These are phyloP conservation scores for Cicer arietinum DNA, from an alignment of 306 rosid species.

Conservation along the genomic window DNA sequence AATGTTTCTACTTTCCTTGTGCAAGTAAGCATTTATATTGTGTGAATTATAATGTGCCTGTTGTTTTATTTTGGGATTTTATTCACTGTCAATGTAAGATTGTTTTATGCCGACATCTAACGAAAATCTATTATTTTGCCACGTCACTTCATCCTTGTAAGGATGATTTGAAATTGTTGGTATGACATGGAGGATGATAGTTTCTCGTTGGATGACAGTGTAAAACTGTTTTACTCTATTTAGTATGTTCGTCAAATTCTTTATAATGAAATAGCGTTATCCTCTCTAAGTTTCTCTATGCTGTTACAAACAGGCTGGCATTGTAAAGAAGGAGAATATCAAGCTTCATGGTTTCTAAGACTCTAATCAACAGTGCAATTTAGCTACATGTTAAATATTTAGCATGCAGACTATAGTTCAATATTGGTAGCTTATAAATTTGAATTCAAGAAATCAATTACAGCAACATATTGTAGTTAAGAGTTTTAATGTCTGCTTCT, in stretches of 20 bases:
- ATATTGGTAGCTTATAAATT: conserved; percentile 41
- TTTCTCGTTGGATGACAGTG: too few species aligned
- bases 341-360: conserved; percentile 67
- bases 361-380: conserved; percentile 20
- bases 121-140: too few species aligned
- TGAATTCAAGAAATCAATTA: conserved; percentile 41
- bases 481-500: conserved; percentile 42
- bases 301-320: conserved; percentile 56
- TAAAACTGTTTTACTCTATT: too few species aligned
- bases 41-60: neutral
- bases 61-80: neutral
- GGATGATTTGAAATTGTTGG: too few species aligned
- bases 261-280: neutral
- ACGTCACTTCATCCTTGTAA: too few species aligned
- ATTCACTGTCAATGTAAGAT: too few species aligned
- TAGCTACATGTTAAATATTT: conserved; percentile 37
- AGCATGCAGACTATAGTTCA: conserved; percentile 31
- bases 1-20: conserved; percentile 67
- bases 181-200: too few species aligned
- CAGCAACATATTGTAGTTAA: conserved; percentile 30
- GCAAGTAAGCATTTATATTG: conserved; percentile 48
- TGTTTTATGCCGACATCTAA: too few species aligned
- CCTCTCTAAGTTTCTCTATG: conserved; percentile 11
- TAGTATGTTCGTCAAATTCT: too few species aligned
- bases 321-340: conserved; percentile 68